phyloP scores from a whole-genome alignment of 176 grass and related monocot species.

The Calamus simplicifolius region DNA sequence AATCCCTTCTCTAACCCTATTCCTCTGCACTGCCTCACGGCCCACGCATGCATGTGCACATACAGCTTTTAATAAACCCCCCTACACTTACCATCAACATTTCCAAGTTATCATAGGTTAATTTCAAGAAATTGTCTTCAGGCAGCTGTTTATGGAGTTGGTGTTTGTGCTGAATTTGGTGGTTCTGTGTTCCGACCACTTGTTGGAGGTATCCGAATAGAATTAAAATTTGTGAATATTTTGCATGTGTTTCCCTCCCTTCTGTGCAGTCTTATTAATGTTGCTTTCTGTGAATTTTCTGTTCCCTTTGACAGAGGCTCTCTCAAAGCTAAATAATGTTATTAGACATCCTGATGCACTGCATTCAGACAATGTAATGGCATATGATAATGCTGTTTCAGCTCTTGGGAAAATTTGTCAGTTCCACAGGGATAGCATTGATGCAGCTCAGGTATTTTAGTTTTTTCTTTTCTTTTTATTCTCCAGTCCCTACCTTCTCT shows the following conservation, averaged over 20 bases:
- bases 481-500: too few species aligned
- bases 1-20: background rate
- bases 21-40: background rate
- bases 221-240: background rate
- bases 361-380: conserved; percentile 78
- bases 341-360: conserved; percentile 74
- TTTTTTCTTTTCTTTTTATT: conserved; percentile 4
- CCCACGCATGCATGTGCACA: background rate
- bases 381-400: conserved; percentile 95
- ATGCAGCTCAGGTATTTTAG: conserved; percentile 60
- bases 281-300: too few species aligned
- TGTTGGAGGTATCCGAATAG: conserved; percentile 62
- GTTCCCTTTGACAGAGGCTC: conserved; percentile 49
- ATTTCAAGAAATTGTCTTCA: conserved; percentile 4
- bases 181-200: conserved; percentile 69
- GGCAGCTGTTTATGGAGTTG: conserved; percentile 98
- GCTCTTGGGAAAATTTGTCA: conserved; percentile 94
- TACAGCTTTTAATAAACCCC: background rate
- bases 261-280: too few species aligned
- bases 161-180: conserved; percentile 96
- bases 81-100: background rate
- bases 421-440: conserved; percentile 71
- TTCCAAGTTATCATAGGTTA: conserved; percentile 15
- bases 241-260: too few species aligned
- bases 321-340: conserved; percentile 85